Evolutionary conservation across 768 basidiomycete species (phyloP), one percentile per base, ranked within the genome.

Genomic region (Candolleomyces efflorescens): DNA sequence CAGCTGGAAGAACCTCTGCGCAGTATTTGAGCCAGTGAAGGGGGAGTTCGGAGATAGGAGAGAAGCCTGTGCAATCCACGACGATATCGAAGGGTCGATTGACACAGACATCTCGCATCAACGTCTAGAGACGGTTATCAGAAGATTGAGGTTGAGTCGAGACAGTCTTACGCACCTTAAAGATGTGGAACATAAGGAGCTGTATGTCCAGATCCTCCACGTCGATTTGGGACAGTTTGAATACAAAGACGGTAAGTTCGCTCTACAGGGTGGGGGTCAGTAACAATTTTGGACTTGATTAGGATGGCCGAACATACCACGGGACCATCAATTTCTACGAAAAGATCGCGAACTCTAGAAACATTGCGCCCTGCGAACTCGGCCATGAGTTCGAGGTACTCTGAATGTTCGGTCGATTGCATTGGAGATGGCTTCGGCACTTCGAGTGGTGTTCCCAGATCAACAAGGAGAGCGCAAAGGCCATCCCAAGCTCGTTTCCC

Each of bases 401-500:
- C 87, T 18, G 73, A 74, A 67, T 92, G 89, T 10, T 84, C 76
- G 0, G 67, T 60, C 18, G 80, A 81, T 24, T 73, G 63, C 18
- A 76, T 61, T 0, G 64, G 64, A 0, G 89, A 84, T n/a, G 84
- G 72, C 50, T 76, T 77, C 1, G 92, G 89, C 6, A 83, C 79
- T 59, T 88, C 86, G 23, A 87, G 70, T 5, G 84, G 85, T 27
- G 84, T 78, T 22, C 87, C 87, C 27, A 91, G 80, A 61, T 94
- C 92, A 13, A 93, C 90, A 2, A 94, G 78, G 15, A 90, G 76
- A 27, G 84, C 83, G 64, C 92, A 93, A 26, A 94, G 76, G 15
- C 79, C 80, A 63, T 92, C 89, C 92, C 92, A 94, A 1, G 89
- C 84, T n/a, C 82, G 82, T 69, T 90, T 93, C 3, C 89, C 89